Percentiles rank a stretch among this genome's conserved stretches.
Conservation (phyloP, 257 asterid species). For the Anisodus tanguticus region DNA sequence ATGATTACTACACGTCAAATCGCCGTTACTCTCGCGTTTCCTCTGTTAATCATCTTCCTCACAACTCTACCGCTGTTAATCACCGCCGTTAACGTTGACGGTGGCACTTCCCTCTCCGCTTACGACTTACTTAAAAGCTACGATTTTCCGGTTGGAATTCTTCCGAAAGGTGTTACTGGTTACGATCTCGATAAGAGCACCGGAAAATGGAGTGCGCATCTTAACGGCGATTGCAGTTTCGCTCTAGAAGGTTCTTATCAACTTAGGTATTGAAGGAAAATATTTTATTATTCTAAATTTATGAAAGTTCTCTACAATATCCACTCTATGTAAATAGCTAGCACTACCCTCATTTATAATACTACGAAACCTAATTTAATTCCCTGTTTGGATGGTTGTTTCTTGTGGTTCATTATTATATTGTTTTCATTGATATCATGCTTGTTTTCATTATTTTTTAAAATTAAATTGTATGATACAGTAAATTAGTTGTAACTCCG, state of each 20-base stretch:
- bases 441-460: no score
- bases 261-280: conserved; percentile 31
- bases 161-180: conserved; percentile 66
- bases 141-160: conserved; percentile 72
- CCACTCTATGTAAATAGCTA: no score
- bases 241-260: conserved; percentile 75
- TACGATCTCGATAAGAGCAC: conserved; percentile 63
- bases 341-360: no score
- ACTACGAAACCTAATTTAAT: no score
- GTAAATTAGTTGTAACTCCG: no score
- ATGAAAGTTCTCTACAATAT: no score
- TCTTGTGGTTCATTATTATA: no score
- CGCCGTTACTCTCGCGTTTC: conserved; percentile 34
- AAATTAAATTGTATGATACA: no score
- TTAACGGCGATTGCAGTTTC: conserved; percentile 73
- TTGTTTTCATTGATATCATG: no score
- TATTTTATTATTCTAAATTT: no score
- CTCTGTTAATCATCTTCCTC: conserved; percentile 38
- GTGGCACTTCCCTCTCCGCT: conserved; percentile 49
- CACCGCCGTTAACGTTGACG: conserved; percentile 37
- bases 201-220: conserved; percentile 64
- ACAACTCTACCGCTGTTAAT: not conserved
- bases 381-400: no score
- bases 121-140: conserved; percentile 63
- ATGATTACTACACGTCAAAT: conserved; percentile 32